Evolutionary conservation across 73 alveolate species (phyloP), one percentile per base, ranked within the genome.

Genomic region (Tetrahymena elliotti): DNA sequence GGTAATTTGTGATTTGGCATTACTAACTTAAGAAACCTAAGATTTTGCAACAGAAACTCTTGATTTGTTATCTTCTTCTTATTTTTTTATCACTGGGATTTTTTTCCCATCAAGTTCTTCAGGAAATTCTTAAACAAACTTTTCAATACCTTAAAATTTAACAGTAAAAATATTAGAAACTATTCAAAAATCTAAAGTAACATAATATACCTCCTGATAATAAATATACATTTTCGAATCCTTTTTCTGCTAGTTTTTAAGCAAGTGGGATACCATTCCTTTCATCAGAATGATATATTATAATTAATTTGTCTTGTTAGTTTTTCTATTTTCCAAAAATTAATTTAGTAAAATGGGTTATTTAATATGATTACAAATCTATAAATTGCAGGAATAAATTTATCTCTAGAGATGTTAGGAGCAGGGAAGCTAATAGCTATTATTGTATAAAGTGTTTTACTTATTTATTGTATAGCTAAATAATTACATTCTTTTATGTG

Each of bases 171-270:
- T 24, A 4, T 3, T 31, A 3, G 1, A 68, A 68, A 68, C n/a
- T 6, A 27, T 12, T 7, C n/a, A 24, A 95, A 37, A 95, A 93
- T 33, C 88, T 93, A 36, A 95, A 84, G 95, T 98, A 98, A 6
- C 96, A 95, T 40, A 97, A 99, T 82, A 96, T 94, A 8, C 99
- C 99, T 93, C 99, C 99, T 84, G 95, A 93, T 9, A 98, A 93
- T 22, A 98, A 94, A 82, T 41, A 98, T 7, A 98, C 97, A 94
- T 98, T 98, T 68, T 98, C 99, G 95, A 88, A 98, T 7, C 99
- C 99, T 95, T 97, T 98, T 92, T 98, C 99, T 39, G 96, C 93
- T 52, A 98, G 95, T 20, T 92, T 93, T 31, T 94, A 52, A 0
- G 99, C 99, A 6, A 97, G 97, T 68, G 96, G 95, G 4, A 97